These are phyloP conservation scores for Pinus tabuliformis DNA, from an alignment of 75 land plant species.

Conservation along the genomic window DNA sequence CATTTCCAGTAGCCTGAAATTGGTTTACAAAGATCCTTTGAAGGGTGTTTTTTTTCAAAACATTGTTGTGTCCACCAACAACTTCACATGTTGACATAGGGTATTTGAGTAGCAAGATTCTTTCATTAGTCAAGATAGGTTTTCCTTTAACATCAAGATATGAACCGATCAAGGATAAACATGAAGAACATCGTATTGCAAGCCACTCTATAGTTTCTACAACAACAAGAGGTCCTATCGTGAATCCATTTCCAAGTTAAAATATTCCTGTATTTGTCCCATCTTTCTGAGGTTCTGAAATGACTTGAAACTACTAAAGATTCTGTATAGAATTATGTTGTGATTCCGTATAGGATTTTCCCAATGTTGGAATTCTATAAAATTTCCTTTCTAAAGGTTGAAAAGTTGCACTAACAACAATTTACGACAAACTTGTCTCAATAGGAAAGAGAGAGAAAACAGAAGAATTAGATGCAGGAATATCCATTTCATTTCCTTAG, in stretches of 20 bases:
- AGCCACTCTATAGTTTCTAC: slow-evolving; percentile 56
- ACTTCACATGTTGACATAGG: slow-evolving; percentile 50
- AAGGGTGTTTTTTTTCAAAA: slow-evolving; percentile 16
- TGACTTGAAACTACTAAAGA: neutral
- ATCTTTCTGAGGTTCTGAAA: neutral
- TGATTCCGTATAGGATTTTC: neutral
- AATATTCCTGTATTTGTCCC: neutral
- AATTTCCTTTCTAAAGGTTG: too few relatives aligned
- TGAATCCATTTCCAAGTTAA: slow-evolving; percentile 64
- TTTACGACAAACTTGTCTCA: too few relatives aligned
- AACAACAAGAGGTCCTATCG: slow-evolving; percentile 34
- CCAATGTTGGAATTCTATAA: neutral
- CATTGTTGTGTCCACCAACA: slow-evolving; percentile 32
- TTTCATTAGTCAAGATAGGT: slow-evolving; percentile 42
- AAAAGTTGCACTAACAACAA: too few relatives aligned
- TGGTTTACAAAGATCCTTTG: too few relatives aligned
- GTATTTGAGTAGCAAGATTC: slow-evolving; percentile 71
- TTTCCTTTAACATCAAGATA: slow-evolving; percentile 32
- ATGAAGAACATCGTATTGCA: slow-evolving; percentile 50
- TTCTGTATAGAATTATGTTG: neutral
- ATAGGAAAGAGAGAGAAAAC: too few relatives aligned
- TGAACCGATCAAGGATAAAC: slow-evolving; percentile 64
- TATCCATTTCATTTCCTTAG: too few relatives aligned
- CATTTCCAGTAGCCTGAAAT: too few relatives aligned
- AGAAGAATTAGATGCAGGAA: too few relatives aligned